Evolutionary conservation across 2,329 filamentous ascomycete genomes (phyloP), one percentile per base, ranked within the genome.

Genomic region (Verticillium nubilum): DNA sequence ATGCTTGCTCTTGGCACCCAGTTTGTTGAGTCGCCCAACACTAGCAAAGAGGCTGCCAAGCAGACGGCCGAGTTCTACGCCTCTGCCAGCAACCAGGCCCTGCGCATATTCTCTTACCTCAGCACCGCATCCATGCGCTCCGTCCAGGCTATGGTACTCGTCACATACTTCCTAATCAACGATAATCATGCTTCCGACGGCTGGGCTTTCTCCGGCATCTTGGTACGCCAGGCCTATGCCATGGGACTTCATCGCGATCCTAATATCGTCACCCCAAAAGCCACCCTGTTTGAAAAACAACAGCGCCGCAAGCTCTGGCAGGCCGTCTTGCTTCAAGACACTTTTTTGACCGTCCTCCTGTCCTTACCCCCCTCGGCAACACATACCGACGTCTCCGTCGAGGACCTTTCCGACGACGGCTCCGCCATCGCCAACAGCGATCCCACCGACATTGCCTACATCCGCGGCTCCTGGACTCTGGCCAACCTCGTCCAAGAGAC

Each of bases 111-210:
- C 59, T 91, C 88, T 0, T 94, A 92, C 67, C 80, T 93, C 3
- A 92, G 89, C 70, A 86, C 85, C 52, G 88, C 89, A 2, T 90
- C 88, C 0, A 79, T 92, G 56, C 79, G 86, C 26, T 90, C 89
- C 1, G 85, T 93, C 31, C 89, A 92, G 71, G 86, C 90, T 52
- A 93, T 93, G 89, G 87, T 92, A 0, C 74, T 94, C 59, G n/a
- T 92, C 61, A 87, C 86, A 0, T 93, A 93, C 69, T 94, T 94
- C 66, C 78, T 94, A 35, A 92, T 93, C 76, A 94, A 94, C 67
- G 90, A 94, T 71, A 92, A 92, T 67, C 90, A 93, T 67, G 89
- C 89, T 4, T 90, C 88, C 0, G 90, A 94, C 69, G 90, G 90
- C 1, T 94, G 90, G 86, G 87, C 89, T 0, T 94, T 92, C 77